These are phyloP conservation scores for Chaetomium cochliodes DNA, from an alignment of 495 filamentous ascomycete species.

Conservation along the genomic window DNA sequence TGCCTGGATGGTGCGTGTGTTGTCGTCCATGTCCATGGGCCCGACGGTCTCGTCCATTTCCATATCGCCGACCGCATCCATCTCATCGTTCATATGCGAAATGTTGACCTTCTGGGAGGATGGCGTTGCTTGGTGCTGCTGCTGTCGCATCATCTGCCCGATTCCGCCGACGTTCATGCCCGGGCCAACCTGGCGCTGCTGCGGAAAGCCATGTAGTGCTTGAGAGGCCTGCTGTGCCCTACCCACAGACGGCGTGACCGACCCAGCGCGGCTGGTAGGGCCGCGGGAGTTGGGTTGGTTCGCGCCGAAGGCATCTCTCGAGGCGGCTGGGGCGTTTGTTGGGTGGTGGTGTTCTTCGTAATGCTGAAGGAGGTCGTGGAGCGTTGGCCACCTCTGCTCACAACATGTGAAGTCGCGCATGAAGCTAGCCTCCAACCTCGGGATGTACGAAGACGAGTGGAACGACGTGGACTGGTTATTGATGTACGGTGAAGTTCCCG, in stretches of 20 bases:
- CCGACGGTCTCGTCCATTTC: conserved; percentile 86
- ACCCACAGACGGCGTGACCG: conserved; percentile 26
- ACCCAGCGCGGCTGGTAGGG: conserved; percentile 30
- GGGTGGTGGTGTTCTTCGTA: conserved; percentile 88
- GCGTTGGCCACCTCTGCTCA: conserved; percentile 76
- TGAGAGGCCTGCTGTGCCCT: conserved; percentile 31
- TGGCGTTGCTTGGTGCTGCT: conserved; percentile 36
- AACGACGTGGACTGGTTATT: conserved; percentile 88
- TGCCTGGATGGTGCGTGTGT: conserved; percentile 60
- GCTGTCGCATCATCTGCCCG: conserved; percentile 51
- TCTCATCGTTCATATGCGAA: conserved; percentile 59
- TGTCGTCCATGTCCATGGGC: conserved; percentile 58
- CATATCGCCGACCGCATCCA: conserved; percentile 92
- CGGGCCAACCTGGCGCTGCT: conserved; percentile 37
- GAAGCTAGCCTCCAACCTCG: conserved; percentile 95
- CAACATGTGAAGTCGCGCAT: conserved; percentile 96
- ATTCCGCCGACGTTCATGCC: conserved; percentile 41
- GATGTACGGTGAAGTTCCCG: conserved; percentile 85
- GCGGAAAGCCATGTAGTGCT: conserved; percentile 40
- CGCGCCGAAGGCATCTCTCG: conserved; percentile 30
- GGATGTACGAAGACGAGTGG: conserved; percentile 96
- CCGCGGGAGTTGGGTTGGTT: conserved; percentile 25
- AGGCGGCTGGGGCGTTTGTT: conserved; percentile 31
- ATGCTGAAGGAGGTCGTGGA: conserved; percentile 93
- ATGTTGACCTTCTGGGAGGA: conserved; percentile 36